A percentile compares a stretch with the other conserved stretches of the same genome.
Evolutionary conservation across 352 stramenopile species (phyloP).

Genomic region (Saprolegnia diclina): DNA sequence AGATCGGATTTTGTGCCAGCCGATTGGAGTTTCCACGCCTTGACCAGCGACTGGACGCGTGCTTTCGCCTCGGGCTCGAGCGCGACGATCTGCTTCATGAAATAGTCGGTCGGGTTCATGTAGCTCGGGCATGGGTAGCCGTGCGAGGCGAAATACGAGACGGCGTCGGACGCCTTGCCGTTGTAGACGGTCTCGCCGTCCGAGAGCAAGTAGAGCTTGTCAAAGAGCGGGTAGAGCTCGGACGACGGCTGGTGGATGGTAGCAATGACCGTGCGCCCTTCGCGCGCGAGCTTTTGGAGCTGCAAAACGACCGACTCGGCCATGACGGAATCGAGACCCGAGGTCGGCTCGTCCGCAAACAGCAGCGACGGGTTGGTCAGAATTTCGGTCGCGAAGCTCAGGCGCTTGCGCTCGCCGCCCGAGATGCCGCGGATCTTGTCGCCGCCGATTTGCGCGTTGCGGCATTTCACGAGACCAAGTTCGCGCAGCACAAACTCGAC

Average conservation of each 20-base stretch:
- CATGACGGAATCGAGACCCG: conserved; percentile 50
- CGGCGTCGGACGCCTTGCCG: neutral
- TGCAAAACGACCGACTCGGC: conserved; percentile 42
- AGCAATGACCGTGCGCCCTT: conserved; percentile 79
- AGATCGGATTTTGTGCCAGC: neutral
- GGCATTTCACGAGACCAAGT: conserved; percentile 27
- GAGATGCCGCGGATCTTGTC: conserved; percentile 34
- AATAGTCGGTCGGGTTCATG: conserved; percentile 13
- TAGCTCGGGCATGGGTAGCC: neutral
- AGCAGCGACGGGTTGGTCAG: conserved; percentile 67
- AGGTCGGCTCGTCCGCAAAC: conserved; percentile 77
- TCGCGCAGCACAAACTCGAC: conserved; percentile 27
- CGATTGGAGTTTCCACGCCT: conserved; percentile 33
- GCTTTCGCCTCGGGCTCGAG: conserved; percentile 39
- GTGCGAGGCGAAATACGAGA: neutral
- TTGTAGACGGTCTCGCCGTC: conserved; percentile 1
- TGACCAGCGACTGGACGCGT: conserved; percentile 36
- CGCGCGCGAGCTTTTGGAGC: conserved; percentile 60
- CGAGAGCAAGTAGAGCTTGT: conserved; percentile 47
- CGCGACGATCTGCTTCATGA: conserved; percentile 15
- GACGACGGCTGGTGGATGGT: conserved; percentile 81
- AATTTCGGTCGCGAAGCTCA: conserved; percentile 48
- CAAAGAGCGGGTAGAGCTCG: conserved; percentile 47
- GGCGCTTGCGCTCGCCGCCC: conserved; percentile 50
- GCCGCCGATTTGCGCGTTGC: conserved; percentile 29